These are phyloP conservation scores for Paspalum notatum DNA, from an alignment of 176 grass and related monocot genomes.

Conservation along the genomic window DNA sequence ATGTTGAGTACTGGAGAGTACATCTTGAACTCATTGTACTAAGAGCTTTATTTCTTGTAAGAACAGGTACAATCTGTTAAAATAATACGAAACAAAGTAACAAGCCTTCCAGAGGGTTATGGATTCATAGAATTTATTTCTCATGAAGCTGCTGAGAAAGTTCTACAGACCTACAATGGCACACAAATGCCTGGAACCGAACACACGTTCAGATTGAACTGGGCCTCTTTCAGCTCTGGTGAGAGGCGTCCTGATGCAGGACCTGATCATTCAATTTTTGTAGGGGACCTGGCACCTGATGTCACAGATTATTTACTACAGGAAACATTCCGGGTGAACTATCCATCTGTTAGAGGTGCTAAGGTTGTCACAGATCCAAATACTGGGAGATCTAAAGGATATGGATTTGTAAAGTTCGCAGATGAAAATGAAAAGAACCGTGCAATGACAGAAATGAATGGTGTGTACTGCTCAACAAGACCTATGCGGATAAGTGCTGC, in stretches of 20 bases:
- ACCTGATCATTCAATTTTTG: slow-evolving; percentile 91
- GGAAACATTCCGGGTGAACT: slow-evolving; percentile 89
- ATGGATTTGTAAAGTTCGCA: slow-evolving; percentile 98
- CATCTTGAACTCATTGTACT: slow-evolving; percentile 25
- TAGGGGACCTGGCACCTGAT: slow-evolving; percentile 98
- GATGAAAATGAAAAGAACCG: slow-evolving; percentile 97
- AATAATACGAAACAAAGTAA: slow-evolving; percentile 94
- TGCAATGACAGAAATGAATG: slow-evolving; percentile 99
- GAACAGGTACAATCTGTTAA: slow-evolving; percentile 82
- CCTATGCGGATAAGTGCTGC: slow-evolving; percentile 96
- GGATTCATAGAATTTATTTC: slow-evolving; percentile 98
- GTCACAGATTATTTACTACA: slow-evolving; percentile 98
- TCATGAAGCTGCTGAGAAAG: slow-evolving; percentile 86
- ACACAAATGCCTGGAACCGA: slow-evolving; percentile 95
- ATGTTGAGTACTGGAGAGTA: not conserved
- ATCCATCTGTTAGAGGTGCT: slow-evolving; percentile 88
- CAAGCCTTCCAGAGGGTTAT: slow-evolving; percentile 92
- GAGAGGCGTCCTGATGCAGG: slow-evolving; percentile 80
- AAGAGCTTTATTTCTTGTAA: slow-evolving; percentile 37
- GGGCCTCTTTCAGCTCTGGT: slow-evolving; percentile 96
- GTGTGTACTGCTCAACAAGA: slow-evolving; percentile 91
- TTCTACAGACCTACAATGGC: slow-evolving; percentile 90
- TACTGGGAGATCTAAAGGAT: slow-evolving; percentile 96
- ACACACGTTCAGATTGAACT: slow-evolving; percentile 95
- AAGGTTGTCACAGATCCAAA: slow-evolving; percentile 99